Conservation (phyloP, 305 asterid genomes). For the Lippia alba region DNA sequence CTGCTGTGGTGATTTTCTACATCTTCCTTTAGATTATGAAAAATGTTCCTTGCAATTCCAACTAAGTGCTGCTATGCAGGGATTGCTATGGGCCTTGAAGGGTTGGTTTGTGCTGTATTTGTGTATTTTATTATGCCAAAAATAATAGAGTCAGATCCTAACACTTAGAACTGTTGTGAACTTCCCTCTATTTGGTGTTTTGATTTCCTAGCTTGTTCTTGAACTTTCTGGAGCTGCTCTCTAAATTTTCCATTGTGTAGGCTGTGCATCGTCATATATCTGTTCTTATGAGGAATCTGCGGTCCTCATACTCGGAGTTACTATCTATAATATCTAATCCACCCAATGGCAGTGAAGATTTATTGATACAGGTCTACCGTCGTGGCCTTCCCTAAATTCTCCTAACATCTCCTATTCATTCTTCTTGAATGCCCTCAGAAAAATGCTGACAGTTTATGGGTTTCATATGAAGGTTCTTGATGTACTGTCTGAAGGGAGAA, state of each 20-base stretch:
- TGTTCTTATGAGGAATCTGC: slow-evolving; percentile 77
- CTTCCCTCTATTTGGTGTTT: slow-evolving; percentile 12
- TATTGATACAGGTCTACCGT: slow-evolving; percentile 73
- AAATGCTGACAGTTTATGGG: slow-evolving; percentile 37
- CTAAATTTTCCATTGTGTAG: slow-evolving; percentile 49
- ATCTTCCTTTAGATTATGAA: slow-evolving; percentile 17
- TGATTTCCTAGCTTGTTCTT: slow-evolving; percentile 29
- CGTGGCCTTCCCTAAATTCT: slow-evolving; percentile 27
- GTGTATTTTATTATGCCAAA: slow-evolving; percentile 15
- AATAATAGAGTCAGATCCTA: neutral
- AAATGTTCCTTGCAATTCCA: slow-evolving; percentile 12
- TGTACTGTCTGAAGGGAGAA: slow-evolving; percentile 80
- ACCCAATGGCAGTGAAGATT: slow-evolving; percentile 90
- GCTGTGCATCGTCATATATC: slow-evolving; percentile 95
- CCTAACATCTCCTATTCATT: slow-evolving; percentile 25
- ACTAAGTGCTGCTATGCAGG: slow-evolving; percentile 4
- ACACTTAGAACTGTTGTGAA: slow-evolving; percentile 10
- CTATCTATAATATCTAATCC: slow-evolving; percentile 86
- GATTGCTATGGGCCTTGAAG: slow-evolving; percentile 3
- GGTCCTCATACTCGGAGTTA: slow-evolving; percentile 71
- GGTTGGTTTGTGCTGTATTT: slow-evolving; percentile 20
- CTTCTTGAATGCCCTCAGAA: slow-evolving; percentile 33
- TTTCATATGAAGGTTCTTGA: slow-evolving; percentile 70
- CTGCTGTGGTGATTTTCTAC: neutral
- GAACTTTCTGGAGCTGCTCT: slow-evolving; percentile 25